Conservation (phyloP, 768 basidiomycete genomes). For the Tephrocybe sp. region DNA sequence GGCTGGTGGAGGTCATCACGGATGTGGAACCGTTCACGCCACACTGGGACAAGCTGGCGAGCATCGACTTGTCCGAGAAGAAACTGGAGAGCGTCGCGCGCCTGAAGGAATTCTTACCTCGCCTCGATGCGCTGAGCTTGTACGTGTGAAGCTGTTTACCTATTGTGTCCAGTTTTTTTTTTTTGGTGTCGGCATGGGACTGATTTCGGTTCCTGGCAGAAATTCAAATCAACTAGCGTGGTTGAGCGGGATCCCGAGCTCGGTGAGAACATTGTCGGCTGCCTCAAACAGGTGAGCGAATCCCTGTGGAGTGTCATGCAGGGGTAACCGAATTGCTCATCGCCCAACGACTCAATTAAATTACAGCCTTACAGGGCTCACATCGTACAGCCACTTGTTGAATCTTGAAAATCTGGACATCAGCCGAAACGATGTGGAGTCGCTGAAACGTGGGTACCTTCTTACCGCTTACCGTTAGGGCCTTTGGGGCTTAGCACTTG, state of each 20-base stretch:
- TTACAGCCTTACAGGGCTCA: conserved; percentile 75
- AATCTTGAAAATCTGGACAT: conserved; percentile 91
- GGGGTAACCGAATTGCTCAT: neutral
- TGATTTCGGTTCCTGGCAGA: conserved; percentile 33
- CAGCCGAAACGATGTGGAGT: conserved; percentile 86
- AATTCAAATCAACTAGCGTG: conserved; percentile 75
- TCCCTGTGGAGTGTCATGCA: too few relatives aligned
- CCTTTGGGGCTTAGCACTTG: conserved; percentile 7
- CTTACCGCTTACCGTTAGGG: conserved; percentile 11
- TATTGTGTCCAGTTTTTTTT: neutral
- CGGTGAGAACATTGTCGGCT: conserved; percentile 75
- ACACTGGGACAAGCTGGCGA: conserved; percentile 81
- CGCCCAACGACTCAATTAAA: neutral
- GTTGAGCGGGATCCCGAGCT: conserved; percentile 75
- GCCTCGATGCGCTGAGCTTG: conserved; percentile 74
- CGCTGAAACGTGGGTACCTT: conserved; percentile 71
- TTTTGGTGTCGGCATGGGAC: neutral
- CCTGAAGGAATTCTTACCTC: conserved; percentile 86
- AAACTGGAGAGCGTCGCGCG: conserved; percentile 80
- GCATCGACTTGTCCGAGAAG: conserved; percentile 74
- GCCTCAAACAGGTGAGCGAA: conserved; percentile 65
- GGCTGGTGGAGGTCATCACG: conserved; percentile 88
- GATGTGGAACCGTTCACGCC: conserved; percentile 95
- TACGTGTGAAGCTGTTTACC: conserved; percentile 39
- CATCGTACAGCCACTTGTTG: conserved; percentile 83